These are phyloP conservation scores for Trichaptum fuscoviolaceum DNA, from an alignment of 768 basidiomycete genomes.

Conservation along the genomic window DNA sequence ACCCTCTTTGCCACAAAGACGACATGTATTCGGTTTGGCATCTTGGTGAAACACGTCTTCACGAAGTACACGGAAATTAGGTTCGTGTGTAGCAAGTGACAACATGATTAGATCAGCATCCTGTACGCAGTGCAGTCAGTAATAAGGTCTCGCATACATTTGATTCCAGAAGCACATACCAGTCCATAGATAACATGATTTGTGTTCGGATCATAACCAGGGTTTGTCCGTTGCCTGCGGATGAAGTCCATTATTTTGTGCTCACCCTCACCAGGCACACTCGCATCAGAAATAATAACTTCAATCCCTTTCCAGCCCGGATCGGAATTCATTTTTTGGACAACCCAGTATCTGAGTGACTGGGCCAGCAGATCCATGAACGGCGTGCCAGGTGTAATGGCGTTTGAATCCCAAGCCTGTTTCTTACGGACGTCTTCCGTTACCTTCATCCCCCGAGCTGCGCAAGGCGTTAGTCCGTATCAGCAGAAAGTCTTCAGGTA, in stretches of 20 bases:
- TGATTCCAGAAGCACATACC: slow-evolving; percentile 37
- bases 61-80: slow-evolving; percentile 93
- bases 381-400: slow-evolving; percentile 97
- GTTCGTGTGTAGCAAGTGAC: slow-evolving; percentile 94
- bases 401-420: slow-evolving; percentile 95
- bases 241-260: slow-evolving; percentile 99
- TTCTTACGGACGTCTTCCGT: slow-evolving; percentile 80
- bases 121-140: slow-evolving; percentile 32
- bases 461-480: not conserved
- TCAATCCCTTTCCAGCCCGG: slow-evolving; percentile 95
- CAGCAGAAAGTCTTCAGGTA: not conserved
- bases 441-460: slow-evolving; percentile 89
- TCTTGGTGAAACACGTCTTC: slow-evolving; percentile 96
- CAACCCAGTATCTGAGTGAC: slow-evolving; percentile 94
- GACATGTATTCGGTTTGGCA: slow-evolving; percentile 70
- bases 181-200: slow-evolving; percentile 96
- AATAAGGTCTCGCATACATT: not conserved
- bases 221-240: slow-evolving; percentile 79
- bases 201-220: slow-evolving; percentile 92
- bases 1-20: slow-evolving; percentile 90
- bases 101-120: slow-evolving; percentile 99
- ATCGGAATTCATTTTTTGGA: slow-evolving; percentile 90
- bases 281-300: slow-evolving; percentile 94
- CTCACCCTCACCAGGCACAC: slow-evolving; percentile 97
- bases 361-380: slow-evolving; percentile 92